Percentiles rank a stretch among this genome's conserved stretches.
Evolutionary conservation across 2,329 filamentous ascomycete genomes (phyloP).

Genomic region (Podosphaera leucotricha): DNA sequence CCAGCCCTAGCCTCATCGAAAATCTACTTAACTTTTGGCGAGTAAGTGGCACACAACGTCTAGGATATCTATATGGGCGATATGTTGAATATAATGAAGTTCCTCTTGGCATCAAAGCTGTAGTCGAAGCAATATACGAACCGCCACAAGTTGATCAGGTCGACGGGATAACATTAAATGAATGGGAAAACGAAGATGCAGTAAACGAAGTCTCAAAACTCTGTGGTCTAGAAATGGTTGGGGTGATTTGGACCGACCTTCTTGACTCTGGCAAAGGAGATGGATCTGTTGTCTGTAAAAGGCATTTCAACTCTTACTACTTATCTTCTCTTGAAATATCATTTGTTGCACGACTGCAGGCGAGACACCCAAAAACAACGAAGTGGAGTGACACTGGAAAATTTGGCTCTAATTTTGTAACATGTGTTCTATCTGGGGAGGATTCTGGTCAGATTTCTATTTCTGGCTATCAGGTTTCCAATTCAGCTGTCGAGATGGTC

Average conservation of each 20-base stretch:
- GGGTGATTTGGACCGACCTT: constrained; percentile 87
- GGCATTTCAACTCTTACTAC: constrained; percentile 79
- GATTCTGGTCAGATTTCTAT: constrained; percentile 72
- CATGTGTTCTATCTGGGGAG: constrained; percentile 85
- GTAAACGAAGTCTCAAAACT: constrained; percentile 58
- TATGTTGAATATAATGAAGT: constrained; percentile 85
- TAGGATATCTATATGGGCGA: constrained; percentile 77
- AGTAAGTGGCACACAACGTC: constrained; percentile 55
- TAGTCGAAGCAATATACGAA: constrained; percentile 94
- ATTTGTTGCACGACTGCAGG: constrained; percentile 73
- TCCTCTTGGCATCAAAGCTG: constrained; percentile 77
- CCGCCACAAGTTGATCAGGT: constrained; percentile 74
- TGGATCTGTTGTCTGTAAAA: constrained; percentile 78
- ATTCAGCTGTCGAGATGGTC: constrained; percentile 92
- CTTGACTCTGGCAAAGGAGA: constrained; percentile 60
- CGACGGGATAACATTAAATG: constrained; percentile 64
- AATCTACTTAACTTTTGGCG: constrained; percentile 85
- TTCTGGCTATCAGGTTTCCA: constrained; percentile 82
- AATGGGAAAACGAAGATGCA: constrained; percentile 67
- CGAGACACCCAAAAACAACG: constrained; percentile 65
- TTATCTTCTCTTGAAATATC: constrained; percentile 78
- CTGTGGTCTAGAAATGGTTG: constrained; percentile 72
- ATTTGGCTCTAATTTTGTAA: constrained; percentile 93
- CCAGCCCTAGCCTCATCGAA: constrained; percentile 63
- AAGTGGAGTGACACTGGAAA: constrained; percentile 93